Evolutionary conservation across 2,329 filamentous ascomycete genomes (phyloP).

Genomic region (Penicillium sp.): DNA sequence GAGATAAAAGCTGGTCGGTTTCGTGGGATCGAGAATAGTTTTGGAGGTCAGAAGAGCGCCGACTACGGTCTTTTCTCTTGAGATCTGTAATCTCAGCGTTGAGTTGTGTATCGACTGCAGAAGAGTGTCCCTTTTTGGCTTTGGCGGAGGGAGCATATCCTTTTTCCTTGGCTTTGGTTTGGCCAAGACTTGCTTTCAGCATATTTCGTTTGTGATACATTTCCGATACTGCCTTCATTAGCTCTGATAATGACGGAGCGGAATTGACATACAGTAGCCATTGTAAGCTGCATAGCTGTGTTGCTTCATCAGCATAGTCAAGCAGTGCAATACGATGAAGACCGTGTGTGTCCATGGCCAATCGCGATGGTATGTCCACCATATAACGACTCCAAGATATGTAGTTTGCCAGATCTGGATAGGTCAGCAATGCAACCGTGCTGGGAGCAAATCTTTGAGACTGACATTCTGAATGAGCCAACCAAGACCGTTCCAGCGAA

Average conservation of each 20-base stretch:
- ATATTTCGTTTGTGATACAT: conserved; percentile 45
- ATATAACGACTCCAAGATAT: conserved; percentile 55
- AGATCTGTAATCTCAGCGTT: conserved; percentile 7
- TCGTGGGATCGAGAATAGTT: conserved; percentile 16
- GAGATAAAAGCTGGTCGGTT: conserved; percentile 51
- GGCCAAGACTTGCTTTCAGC: conserved; percentile 11
- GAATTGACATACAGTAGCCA: conserved; percentile 47
- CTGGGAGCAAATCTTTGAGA: background rate
- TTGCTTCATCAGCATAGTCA: conserved; percentile 76
- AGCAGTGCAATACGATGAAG: conserved; percentile 60
- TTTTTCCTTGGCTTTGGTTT: background rate
- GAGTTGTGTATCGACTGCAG: background rate
- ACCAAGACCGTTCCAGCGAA: conserved; percentile 60
- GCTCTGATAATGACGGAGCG: background rate
- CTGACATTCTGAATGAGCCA: conserved; percentile 64
- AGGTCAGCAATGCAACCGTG: background rate
- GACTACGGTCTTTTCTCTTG: conserved; percentile 35
- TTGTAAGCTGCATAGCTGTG: conserved; percentile 66
- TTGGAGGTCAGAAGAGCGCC: conserved; percentile 24
- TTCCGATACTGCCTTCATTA: conserved; percentile 43
- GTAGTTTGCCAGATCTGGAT: conserved; percentile 59
- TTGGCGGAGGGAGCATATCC: background rate
- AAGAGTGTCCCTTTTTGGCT: background rate
- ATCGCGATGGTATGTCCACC: conserved; percentile 59
- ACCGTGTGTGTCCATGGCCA: conserved; percentile 80